Evolutionary conservation across 1,284 basidiomycete genomes (phyloP).

Genomic region (Marasmius sp.): DNA sequence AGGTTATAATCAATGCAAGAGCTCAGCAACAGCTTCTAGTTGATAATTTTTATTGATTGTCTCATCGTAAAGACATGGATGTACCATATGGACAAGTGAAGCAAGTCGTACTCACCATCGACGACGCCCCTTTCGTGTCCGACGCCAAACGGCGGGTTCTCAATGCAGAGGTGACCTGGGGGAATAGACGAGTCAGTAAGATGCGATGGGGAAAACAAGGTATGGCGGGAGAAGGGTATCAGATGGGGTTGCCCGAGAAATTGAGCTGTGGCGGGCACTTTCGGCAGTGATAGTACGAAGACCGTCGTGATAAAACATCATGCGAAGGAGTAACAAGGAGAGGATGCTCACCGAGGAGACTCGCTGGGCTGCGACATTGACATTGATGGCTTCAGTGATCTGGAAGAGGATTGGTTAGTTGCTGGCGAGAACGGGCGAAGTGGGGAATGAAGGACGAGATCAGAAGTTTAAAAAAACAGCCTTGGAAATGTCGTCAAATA

Average conservation of each 20-base stretch:
- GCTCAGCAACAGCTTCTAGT: constrained; percentile 87
- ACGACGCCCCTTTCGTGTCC: not conserved
- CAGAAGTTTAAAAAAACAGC: constrained; percentile 61
- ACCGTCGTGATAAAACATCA: constrained; percentile 83
- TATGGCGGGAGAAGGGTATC: constrained; percentile 32
- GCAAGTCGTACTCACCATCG: not conserved
- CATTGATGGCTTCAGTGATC: not conserved
- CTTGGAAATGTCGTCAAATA: constrained; percentile 71
- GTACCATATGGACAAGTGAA: not conserved
- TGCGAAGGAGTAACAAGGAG: constrained; percentile 15
- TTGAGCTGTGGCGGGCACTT: constrained; percentile 90
- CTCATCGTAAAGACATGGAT: constrained; percentile 33
- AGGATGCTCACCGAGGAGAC: constrained; percentile 1
- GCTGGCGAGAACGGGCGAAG: not conserved
- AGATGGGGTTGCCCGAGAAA: constrained; percentile 74
- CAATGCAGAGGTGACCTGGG: not conserved
- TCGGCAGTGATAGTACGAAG: constrained; percentile 81
- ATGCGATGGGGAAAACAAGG: not conserved
- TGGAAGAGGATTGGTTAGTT: not conserved
- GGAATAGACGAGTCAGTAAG: not conserved
- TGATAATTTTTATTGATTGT: constrained; percentile 52
- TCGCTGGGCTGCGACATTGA: not conserved
- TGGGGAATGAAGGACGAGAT: constrained; percentile 37
- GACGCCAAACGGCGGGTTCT: not conserved
- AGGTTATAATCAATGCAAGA: constrained; percentile 56